These are phyloP conservation scores for Mycena olivaceomarginata DNA, from an alignment of 768 basidiomycete species.

Conservation along the genomic window DNA sequence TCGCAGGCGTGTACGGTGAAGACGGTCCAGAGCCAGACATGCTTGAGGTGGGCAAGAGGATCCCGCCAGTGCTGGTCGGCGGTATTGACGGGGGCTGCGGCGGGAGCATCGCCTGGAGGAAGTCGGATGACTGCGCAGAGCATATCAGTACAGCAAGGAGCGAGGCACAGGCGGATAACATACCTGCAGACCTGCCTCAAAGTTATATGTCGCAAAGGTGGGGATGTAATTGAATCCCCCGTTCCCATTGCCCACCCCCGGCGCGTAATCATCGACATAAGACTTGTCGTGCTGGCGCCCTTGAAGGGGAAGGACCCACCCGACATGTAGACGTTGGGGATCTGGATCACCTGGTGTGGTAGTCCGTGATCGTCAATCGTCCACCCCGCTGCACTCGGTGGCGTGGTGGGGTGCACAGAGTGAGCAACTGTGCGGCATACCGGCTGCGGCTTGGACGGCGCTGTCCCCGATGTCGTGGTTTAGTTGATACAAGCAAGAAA, in stretches of 20 bases:
- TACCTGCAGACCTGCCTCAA: too few relatives aligned
- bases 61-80: not conserved
- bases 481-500: too few relatives aligned
- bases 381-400: fast-evolving
- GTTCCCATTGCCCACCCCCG: constrained; percentile 8
- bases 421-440: too few relatives aligned
- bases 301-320: constrained; percentile 74
- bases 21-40: constrained; percentile 36
- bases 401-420: too few relatives aligned
- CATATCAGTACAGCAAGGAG: too few relatives aligned
- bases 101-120: constrained; percentile 69
- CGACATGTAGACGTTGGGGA: constrained; percentile 74
- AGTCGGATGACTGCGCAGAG: constrained; percentile 65
- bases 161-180: too few relatives aligned
- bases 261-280: constrained; percentile 39
- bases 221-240: constrained; percentile 73
- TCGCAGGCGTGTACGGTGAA: constrained; percentile 38
- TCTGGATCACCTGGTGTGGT: constrained; percentile 79
- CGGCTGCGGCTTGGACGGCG: too few relatives aligned
- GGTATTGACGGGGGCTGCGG: not conserved
- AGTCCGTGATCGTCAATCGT: constrained; percentile 47
- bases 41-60: constrained; percentile 35
- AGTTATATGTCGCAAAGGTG: constrained; percentile 59
- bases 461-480: too few relatives aligned
- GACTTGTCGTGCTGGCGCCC: constrained; percentile 61